These are phyloP conservation scores for Nephromyces sp. DNA, from an alignment of 169 alveolate species.

Conservation along the genomic window DNA sequence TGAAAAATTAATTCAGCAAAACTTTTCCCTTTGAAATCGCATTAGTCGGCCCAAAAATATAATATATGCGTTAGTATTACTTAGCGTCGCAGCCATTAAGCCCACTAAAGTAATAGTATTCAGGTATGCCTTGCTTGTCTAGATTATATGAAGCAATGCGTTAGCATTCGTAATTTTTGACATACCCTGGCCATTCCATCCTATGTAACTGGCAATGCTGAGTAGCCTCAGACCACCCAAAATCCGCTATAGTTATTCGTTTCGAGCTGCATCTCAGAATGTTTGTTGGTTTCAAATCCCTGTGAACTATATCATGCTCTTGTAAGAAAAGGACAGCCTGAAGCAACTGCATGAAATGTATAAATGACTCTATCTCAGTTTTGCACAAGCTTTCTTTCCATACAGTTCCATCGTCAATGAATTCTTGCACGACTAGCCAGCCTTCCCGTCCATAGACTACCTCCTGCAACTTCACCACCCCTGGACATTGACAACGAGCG, in stretches of 20 bases:
- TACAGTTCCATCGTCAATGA: conserved; percentile 61
- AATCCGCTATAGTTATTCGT: conserved; percentile 57
- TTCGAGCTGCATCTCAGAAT: conserved; percentile 45
- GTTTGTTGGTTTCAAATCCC: conserved; percentile 64
- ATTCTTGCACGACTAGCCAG: conserved; percentile 56
- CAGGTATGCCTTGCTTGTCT: too few species aligned
- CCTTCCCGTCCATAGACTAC: conserved; percentile 65
- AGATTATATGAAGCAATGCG: too few species aligned
- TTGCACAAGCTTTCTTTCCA: conserved; percentile 58
- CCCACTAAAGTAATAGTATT: background rate
- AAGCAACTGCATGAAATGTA: conserved; percentile 54
- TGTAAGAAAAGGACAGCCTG: conserved; percentile 59
- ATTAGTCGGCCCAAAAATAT: too few species aligned
- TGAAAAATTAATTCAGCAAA: too few species aligned
- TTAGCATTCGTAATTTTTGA: too few species aligned
- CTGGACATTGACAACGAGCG: conserved; percentile 64
- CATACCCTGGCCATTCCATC: conserved; percentile 65
- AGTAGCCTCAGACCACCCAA: conserved; percentile 62
- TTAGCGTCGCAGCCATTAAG: background rate
- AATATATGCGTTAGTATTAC: too few species aligned
- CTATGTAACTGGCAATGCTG: conserved; percentile 47
- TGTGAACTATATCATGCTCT: conserved; percentile 51
- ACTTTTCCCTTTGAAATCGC: too few species aligned
- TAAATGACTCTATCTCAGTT: conserved; percentile 51
- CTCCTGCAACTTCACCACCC: conserved; percentile 55